Evolutionary conservation across 129 eudicot species (phyloP).

Genomic region (Centaurea solstitialis): DNA sequence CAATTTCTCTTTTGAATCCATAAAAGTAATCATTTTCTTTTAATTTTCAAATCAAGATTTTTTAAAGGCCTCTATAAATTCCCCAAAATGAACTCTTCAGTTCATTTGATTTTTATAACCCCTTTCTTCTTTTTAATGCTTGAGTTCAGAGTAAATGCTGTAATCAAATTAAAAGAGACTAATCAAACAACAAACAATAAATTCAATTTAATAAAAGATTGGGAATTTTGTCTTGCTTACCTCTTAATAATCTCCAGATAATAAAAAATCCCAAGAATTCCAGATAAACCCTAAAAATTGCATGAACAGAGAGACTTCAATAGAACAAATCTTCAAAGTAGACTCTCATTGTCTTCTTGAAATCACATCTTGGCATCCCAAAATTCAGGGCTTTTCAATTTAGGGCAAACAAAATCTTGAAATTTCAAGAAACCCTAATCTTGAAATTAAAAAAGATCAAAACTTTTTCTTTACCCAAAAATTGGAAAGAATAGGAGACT

Average conservation of each 20-base stretch:
- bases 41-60: neutral
- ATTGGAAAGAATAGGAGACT: neutral
- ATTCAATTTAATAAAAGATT: slow-evolving; percentile 18
- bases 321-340: slow-evolving; percentile 2
- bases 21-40: slow-evolving; percentile 64
- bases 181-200: slow-evolving; percentile 22
- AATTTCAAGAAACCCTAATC: slow-evolving; percentile 17
- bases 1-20: slow-evolving; percentile 77
- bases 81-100: slow-evolving; percentile 36
- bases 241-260: slow-evolving; percentile 11
- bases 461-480: neutral
- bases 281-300: slow-evolving; percentile 21
- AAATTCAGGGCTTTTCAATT: slow-evolving; percentile 8
- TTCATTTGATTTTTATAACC: slow-evolving; percentile 33
- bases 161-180: slow-evolving; percentile 28
- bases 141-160: slow-evolving; percentile 35
- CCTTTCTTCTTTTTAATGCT: slow-evolving; percentile 24
- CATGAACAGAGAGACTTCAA: slow-evolving; percentile 20
- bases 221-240: slow-evolving; percentile 15
- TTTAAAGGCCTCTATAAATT: slow-evolving; percentile 22
- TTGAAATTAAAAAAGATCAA: slow-evolving; percentile 1
- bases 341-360: slow-evolving; percentile 43
- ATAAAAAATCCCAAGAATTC: neutral
- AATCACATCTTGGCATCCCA: slow-evolving; percentile 31
- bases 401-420: neutral